Base-by-base conservation (phyloP, 2,329 filamentous ascomycete genomes). In the Phialophora chinensis region DNA sequence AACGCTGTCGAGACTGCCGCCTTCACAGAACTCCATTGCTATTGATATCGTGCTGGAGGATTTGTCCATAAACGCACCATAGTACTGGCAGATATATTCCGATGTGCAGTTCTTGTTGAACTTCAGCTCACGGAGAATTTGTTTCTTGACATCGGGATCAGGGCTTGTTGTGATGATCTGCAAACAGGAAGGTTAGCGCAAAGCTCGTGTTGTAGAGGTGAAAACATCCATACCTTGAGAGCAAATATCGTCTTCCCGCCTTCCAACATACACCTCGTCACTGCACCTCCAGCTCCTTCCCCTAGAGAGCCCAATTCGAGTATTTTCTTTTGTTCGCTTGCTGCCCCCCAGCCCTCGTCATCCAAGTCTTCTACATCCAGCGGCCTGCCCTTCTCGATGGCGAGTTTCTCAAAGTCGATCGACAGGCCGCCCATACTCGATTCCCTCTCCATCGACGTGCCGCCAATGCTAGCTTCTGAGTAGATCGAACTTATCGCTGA, bases 71-170 rank as follows among this genome's bases (percentile, higher is more conserved):
- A 98, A 99, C 49, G 94, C 94, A 70, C 95, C 95, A 75, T 97
- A 99, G 81, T 99, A 99, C 70, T 91, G 89, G 80, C 95, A 99
- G 74, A 99, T 99, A 78, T 98, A 93, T 67, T 95, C 90, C 4
- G 93, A 97, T 5, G 92, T 93, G 77, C 95, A 98, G 72, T 93
- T 92, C 80, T 97, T 97, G 85, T 99, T 99, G 85, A 98, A 99
- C 69, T 91, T 92, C 61, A 99, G 85, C 78, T 99, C 95, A 75
- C 95, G 91, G 67, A 98, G 87, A 73, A 99, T 99, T 80, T 99
- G 95, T 78, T 96, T 97, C 84, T 97, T 98, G 68, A 98, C 92
- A 76, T 97, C 94, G 12, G 95, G 94, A 73, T 99, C 95, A 1
- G 95, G 95, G 77, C 98, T 96, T 38, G 95, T 97, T 2, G 95